Base-by-base conservation (phyloP, 176 grass and related monocot species). In the Zoysia pacifica region DNA sequence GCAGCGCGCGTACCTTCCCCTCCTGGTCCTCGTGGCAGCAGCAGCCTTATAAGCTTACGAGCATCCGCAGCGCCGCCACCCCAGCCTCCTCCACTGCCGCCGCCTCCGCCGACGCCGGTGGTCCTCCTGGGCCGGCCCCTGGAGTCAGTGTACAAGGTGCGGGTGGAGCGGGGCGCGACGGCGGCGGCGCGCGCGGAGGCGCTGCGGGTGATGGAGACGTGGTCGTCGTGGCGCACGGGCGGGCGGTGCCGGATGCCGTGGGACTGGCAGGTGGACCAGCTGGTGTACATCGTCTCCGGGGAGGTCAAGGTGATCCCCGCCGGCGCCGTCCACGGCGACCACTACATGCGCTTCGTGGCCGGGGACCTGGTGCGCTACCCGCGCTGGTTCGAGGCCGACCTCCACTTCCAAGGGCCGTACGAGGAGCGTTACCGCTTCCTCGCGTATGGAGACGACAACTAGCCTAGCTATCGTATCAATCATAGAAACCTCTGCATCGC, bases 191-290 rank as follows among this genome's bases (percentile, higher is more conserved):
- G 94, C 15, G 47, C 80, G 69, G 72, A 74, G 67, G 87, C 89
- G 67, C 82, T 94, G 43, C 89, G 82, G 40, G 89, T 82, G n/a
- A 84, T 84, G 86, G 82, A 88, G 74, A 79, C 76, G 41, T 97
- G 95, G 92, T 91, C 95, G 41, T 66, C 72, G 16, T 97, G 92
- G 92, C 91, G 87, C 62, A 97, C 86, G 81, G 86, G 89, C 2
- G 95, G 90, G 12, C 86, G 87, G 39, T 97, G 94, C 86, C 51
- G 62, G 28, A 41, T 92, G 59, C 85, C 91, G 6, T 97, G 94
- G 94, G 89, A 97, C 86, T 97, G 94, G 94, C 91, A 97, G 85
- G 94, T 94, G 44, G 94, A 97, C 80, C 91, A 97, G 89, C 90
- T 84, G 36, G 94, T 97, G 37, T 97, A 91, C 80, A 72, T 97